phyloP scores from a whole-genome alignment of 768 basidiomycete genomes.

The Mycena vulgaris region DNA sequence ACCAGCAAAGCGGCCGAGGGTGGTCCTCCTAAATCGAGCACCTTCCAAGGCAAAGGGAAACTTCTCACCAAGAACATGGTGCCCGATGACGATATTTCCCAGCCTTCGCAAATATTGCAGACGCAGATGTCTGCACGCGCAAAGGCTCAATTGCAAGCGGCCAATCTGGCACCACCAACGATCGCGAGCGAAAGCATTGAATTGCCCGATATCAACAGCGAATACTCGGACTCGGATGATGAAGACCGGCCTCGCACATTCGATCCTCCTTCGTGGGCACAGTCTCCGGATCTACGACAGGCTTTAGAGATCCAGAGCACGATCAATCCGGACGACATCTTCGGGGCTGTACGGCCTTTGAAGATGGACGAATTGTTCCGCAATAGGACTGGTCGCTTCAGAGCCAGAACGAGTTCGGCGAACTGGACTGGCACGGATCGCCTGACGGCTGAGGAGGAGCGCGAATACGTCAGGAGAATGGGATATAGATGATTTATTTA shows the following conservation, averaged over 20 bases:
- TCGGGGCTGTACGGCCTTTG: constrained; percentile 89
- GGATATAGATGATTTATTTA: constrained; percentile 70
- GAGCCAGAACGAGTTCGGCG: constrained; percentile 93
- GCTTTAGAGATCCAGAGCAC: constrained; percentile 87
- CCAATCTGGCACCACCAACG: constrained; percentile 61
- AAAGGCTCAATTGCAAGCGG: constrained; percentile 77
- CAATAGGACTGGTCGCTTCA: constrained; percentile 81
- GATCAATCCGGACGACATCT: constrained; percentile 93
- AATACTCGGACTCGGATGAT: constrained; percentile 97
- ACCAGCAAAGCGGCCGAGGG: constrained; percentile 51
- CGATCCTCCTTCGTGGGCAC: constrained; percentile 90
- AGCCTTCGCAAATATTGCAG: constrained; percentile 76
- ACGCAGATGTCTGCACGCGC: constrained; percentile 81
- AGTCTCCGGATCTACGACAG: constrained; percentile 87
- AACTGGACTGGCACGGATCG: constrained; percentile 97
- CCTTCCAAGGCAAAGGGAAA: constrained; percentile 66
- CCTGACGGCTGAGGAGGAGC: constrained; percentile 86
- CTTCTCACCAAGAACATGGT: constrained; percentile 46
- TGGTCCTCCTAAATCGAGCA: constrained; percentile 50
- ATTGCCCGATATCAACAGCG: constrained; percentile 95
- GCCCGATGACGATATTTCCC: constrained; percentile 67
- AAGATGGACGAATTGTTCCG: constrained; percentile 96
- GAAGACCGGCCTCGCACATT: constrained; percentile 84
- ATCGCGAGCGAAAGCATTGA: constrained; percentile 87
- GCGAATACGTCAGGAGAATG: constrained; percentile 92